These are phyloP conservation scores for Fusarium nematophilum DNA, from an alignment of 2,329 filamentous ascomycete genomes.

Conservation along the genomic window DNA sequence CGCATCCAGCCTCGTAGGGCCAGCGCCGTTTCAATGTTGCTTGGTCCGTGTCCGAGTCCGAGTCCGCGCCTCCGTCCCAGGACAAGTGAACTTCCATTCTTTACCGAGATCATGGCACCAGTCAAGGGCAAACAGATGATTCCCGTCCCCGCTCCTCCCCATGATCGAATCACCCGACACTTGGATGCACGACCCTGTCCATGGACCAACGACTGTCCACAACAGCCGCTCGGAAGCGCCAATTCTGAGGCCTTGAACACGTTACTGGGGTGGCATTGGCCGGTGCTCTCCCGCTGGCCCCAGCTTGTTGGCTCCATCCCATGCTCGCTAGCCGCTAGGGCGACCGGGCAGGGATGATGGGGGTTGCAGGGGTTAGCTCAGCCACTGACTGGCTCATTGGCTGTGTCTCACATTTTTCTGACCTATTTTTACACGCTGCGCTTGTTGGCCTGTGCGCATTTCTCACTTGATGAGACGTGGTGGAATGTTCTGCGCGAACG, in stretches of 20 bases:
- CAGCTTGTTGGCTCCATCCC: not conserved
- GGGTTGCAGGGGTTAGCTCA: slow-evolving; percentile 14
- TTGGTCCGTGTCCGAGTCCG: slow-evolving; percentile 7
- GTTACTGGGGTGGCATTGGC: slow-evolving; percentile 24
- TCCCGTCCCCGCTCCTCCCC: not conserved
- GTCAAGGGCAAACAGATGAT: not conserved
- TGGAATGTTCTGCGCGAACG: no score
- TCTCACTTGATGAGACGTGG: slow-evolving; percentile 1
- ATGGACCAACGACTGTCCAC: not conserved
- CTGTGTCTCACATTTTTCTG: slow-evolving; percentile 23
- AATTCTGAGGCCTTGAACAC: slow-evolving; percentile 19
- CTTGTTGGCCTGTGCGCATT: slow-evolving; percentile 13
- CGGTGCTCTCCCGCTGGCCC: no score
- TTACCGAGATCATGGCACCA: not conserved
- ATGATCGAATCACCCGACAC: slow-evolving; percentile 19
- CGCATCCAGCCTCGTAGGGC: slow-evolving; percentile 23
- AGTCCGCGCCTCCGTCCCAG: not conserved
- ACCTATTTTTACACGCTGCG: slow-evolving; percentile 38
- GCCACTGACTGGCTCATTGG: slow-evolving; percentile 29
- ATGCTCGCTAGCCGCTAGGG: slow-evolving; percentile 30
- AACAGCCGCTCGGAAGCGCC: slow-evolving; percentile 26
- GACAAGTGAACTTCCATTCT: not conserved
- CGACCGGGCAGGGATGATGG: slow-evolving; percentile 9
- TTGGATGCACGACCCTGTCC: slow-evolving; percentile 10
- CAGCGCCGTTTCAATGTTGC: slow-evolving; percentile 14